These are phyloP conservation scores for Eremothecium sinecaudum DNA, from an alignment of 1,139 yeast genomes.

Conservation along the genomic window DNA sequence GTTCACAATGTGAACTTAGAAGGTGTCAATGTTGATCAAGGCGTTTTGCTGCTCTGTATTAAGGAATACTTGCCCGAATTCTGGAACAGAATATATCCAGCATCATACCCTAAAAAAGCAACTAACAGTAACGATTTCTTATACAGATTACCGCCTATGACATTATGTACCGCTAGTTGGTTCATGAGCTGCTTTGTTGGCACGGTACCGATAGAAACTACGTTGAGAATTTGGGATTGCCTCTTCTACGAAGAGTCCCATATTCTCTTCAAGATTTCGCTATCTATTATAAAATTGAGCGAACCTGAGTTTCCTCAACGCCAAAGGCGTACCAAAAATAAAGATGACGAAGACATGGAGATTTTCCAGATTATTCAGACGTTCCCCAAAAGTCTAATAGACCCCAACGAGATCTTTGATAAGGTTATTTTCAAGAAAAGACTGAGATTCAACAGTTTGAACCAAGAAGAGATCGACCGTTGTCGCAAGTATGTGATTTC, in stretches of 20 bases:
- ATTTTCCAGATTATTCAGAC: conserved; percentile 79
- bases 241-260: conserved; percentile 88
- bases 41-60: conserved; percentile 79
- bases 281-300: conserved; percentile 72
- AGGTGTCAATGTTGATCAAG: conserved; percentile 94
- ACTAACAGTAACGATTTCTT: conserved; percentile 50
- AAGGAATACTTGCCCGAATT: conserved; percentile 75
- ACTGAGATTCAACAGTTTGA: conserved; percentile 63
- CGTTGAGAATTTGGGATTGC: conserved; percentile 88
- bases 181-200: conserved; percentile 94
- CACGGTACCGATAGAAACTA: conserved; percentile 75
- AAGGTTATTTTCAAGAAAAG: conserved; percentile 61
- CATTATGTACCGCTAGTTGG: conserved; percentile 94
- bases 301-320: conserved; percentile 42
- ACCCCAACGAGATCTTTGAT: conserved; percentile 63
- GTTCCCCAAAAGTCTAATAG: conserved; percentile 61
- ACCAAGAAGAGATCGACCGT: conserved; percentile 71
- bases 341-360: conserved; percentile 62
- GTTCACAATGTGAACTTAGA: conserved; percentile 84
- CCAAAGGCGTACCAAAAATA: conserved; percentile 8
- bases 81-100: conserved; percentile 48
- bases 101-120: conserved; percentile 9
- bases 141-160: conserved; percentile 74
- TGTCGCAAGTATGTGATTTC: conserved; percentile 70
- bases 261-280: conserved; percentile 70